phyloP scores from a whole-genome alignment of 495 filamentous ascomycete genomes.

The Alectoria sarmentosa region DNA sequence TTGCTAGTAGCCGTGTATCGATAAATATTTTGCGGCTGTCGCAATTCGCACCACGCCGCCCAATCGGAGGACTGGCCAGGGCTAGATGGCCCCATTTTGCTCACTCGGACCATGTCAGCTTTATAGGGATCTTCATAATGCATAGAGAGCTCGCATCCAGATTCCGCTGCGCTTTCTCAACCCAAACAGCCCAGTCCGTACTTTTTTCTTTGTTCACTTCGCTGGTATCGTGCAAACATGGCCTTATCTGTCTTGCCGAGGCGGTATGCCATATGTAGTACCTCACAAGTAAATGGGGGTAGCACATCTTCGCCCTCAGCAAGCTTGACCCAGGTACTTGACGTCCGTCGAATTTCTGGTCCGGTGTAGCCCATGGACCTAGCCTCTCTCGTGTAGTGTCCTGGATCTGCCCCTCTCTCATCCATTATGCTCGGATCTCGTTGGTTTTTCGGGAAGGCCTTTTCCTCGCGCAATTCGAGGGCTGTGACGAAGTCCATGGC shows the following conservation, averaged over 20 bases:
- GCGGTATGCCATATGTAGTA: background rate
- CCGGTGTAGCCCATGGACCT: conserved; percentile 5
- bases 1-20: too few relatives aligned
- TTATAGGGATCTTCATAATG: too few relatives aligned
- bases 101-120: too few relatives aligned
- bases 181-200: background rate
- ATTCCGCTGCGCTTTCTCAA: background rate
- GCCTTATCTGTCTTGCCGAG: background rate
- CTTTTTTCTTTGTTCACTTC: background rate
- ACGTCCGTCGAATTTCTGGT: conserved; percentile 3
- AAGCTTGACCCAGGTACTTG: conserved; percentile 3
- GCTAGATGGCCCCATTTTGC: too few relatives aligned
- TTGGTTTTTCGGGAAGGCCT: conserved; percentile 3
- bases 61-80: too few relatives aligned
- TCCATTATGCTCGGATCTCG: conserved; percentile 9
- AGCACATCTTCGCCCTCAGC: conserved; percentile 5
- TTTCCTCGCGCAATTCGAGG: conserved; percentile 7
- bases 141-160: background rate
- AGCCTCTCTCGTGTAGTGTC: conserved; percentile 4
- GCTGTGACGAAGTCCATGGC: conserved; percentile 6
- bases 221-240: conserved; percentile 1
- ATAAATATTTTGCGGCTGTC: too few relatives aligned
- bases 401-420: conserved; percentile 6
- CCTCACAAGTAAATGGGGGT: conserved; percentile 10
- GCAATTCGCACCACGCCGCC: too few relatives aligned